These are phyloP conservation scores for Cornus florida DNA, from an alignment of 148 eudicot genomes.

Conservation along the genomic window DNA sequence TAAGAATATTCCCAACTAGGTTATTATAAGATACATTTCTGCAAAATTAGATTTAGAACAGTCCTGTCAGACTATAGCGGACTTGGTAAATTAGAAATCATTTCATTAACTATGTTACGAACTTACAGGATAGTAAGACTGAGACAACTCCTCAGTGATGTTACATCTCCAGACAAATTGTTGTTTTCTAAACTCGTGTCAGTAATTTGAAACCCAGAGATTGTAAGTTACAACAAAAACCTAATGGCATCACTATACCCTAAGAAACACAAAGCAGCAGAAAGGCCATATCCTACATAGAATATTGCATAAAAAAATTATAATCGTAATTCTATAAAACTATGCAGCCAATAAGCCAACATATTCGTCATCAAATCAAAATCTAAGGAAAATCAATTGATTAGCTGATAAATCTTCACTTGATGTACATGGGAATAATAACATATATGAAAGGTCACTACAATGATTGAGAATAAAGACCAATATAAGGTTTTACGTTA, in stretches of 20 bases:
- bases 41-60: slow-evolving; percentile 17
- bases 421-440: no score
- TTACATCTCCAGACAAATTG: slow-evolving; percentile 84
- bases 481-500: background rate
- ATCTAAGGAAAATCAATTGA: no score
- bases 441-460: no score
- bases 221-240: background rate
- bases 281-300: background rate
- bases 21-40: slow-evolving; percentile 92
- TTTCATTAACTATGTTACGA: background rate
- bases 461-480: no score
- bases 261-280: background rate
- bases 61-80: background rate
- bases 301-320: background rate
- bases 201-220: slow-evolving; percentile 4
- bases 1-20: slow-evolving; percentile 70
- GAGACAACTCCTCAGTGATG: slow-evolving; percentile 65
- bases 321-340: background rate
- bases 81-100: background rate
- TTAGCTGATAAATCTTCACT: no score
- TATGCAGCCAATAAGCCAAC: background rate
- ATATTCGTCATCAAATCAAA: background rate
- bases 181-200: slow-evolving; percentile 80
- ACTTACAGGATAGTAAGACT: slow-evolving; percentile 78
- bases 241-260: background rate